A percentile compares a stretch with the other conserved stretches of the same genome.
phyloP scores from a whole-genome alignment of 305 asterid genomes.

The Fraxinus sp. region DNA sequence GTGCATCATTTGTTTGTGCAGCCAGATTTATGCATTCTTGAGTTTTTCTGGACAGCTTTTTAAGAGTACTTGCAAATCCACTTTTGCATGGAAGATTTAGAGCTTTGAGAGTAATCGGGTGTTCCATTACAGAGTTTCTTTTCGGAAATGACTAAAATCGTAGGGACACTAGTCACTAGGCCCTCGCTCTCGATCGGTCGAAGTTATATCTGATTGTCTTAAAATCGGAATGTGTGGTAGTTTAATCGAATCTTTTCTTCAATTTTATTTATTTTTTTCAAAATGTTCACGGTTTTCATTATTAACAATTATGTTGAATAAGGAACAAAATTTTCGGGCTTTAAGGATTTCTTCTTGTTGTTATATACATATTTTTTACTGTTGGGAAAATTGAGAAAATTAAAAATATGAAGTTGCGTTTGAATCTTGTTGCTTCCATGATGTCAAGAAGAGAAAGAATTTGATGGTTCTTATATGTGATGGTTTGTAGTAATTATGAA shows the following conservation, averaged over 20 bases:
- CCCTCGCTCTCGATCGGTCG: constrained; percentile 66
- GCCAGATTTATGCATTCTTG: too few relatives aligned
- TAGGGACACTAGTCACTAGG: constrained; percentile 96
- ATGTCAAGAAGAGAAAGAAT: background rate
- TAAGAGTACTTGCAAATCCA: constrained; percentile 3
- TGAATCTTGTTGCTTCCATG: background rate
- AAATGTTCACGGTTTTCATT: too few relatives aligned
- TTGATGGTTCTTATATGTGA: background rate
- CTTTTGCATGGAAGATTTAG: constrained; percentile 1
- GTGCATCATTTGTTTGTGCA: too few relatives aligned
- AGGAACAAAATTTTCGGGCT: background rate
- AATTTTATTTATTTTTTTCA: constrained; percentile 1
- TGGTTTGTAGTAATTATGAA: too few relatives aligned
- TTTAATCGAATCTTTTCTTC: background rate
- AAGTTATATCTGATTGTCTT: constrained; percentile 66
- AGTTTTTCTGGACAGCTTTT: too few relatives aligned
- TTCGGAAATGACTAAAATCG: constrained; percentile 91
- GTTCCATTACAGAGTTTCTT: constrained; percentile 49
- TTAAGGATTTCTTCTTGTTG: background rate
- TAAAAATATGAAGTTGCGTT: background rate
- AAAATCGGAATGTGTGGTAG: constrained; percentile 54
- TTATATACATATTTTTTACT: background rate
- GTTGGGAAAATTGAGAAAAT: background rate
- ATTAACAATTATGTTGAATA: too few relatives aligned
- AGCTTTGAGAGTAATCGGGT: background rate